Percentiles rank a stretch among this genome's conserved stretches.
phyloP scores from a whole-genome alignment of 169 alveolate genomes.

The Cardiosporidium cionae region DNA sequence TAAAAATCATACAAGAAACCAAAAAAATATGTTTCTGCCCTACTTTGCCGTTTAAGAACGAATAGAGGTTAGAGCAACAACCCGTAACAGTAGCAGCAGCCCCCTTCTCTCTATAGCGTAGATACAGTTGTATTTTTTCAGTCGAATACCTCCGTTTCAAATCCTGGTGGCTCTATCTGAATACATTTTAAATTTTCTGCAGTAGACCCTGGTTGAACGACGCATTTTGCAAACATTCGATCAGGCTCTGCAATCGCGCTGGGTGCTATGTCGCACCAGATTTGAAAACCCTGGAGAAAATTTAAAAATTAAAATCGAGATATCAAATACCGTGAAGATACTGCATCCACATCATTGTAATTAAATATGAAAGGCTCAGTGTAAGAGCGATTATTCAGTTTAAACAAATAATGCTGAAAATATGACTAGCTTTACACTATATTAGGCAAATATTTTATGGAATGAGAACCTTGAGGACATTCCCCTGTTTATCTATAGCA shows the following conservation, averaged over 20 bases:
- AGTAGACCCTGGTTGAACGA: constrained; percentile 76
- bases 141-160: constrained; percentile 1
- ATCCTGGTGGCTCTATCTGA: constrained; percentile 70
- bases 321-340: background rate
- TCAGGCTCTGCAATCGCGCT: constrained; percentile 73
- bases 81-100: too few relatives aligned
- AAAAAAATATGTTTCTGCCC: too few relatives aligned
- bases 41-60: too few relatives aligned
- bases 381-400: background rate
- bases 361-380: background rate
- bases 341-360: background rate
- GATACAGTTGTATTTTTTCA: too few relatives aligned
- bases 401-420: background rate
- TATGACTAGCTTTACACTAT: background rate
- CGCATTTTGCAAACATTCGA: constrained; percentile 77
- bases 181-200: constrained; percentile 51
- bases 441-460: background rate
- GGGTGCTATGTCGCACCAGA: constrained; percentile 84
- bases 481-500: constrained; percentile 31
- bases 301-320: background rate
- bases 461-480: constrained; percentile 9
- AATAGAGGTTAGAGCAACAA: too few relatives aligned
- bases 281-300: constrained; percentile 61
- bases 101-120: too few relatives aligned
- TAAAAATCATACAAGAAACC: constrained; percentile 22